Conservation (phyloP, 805 yeast species). For the Candida patagonica region DNA sequence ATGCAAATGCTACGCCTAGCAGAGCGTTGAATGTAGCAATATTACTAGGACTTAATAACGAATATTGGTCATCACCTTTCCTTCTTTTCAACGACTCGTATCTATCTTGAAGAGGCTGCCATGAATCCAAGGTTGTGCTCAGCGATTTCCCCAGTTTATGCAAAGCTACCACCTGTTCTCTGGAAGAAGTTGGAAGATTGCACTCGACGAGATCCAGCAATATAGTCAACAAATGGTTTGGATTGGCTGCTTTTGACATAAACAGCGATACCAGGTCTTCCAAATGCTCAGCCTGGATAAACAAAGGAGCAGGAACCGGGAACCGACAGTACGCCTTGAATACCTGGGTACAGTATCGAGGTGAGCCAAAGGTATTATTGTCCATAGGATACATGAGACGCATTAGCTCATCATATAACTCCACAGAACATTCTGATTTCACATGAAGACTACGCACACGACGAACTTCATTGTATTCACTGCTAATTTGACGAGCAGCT, state of each 20-base stretch:
- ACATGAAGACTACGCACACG: slow-evolving; percentile 6
- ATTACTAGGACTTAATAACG: slow-evolving; percentile 1
- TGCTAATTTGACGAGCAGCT: slow-evolving; percentile 4
- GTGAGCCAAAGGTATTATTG: background rate
- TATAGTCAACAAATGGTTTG: slow-evolving; percentile 4
- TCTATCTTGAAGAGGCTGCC: slow-evolving; percentile 7
- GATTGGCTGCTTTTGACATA: slow-evolving; percentile 8
- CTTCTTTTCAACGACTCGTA: slow-evolving; percentile 6
- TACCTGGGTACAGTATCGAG: slow-evolving; percentile 11
- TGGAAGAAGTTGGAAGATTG: slow-evolving; percentile 24
- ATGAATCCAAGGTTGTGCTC: slow-evolving; percentile 1
- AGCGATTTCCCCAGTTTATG: slow-evolving; percentile 13
- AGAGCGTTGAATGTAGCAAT: slow-evolving; percentile 24
- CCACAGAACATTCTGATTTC: slow-evolving; percentile 10
- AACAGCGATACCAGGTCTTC: slow-evolving; percentile 25
- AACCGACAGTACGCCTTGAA: slow-evolving; percentile 21
- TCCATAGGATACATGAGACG: slow-evolving; percentile 13
- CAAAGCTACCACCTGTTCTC: slow-evolving; percentile 24
- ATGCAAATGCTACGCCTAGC: slow-evolving; percentile 20
- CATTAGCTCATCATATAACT: slow-evolving; percentile 18
- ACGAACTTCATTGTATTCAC: slow-evolving; percentile 9
- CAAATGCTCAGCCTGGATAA: slow-evolving; percentile 24
- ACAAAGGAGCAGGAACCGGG: slow-evolving; percentile 29
- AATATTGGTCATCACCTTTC: background rate
- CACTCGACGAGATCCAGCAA: slow-evolving; percentile 22